Percentiles rank a stretch among this genome's conserved stretches.
Evolutionary conservation across 176 grass and related monocot genomes (phyloP).

Genomic region (sorghum (Sorghum bicolor)): Sorghum_bicolor_NCBIv3 NC_012871.2:57429501-57430000

Average conservation of each 20-base stretch:
- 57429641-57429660: conserved; percentile 13
- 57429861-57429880: conserved; percentile 88
- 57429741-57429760: conserved; percentile 98
- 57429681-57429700: neutral
- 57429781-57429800: conserved; percentile 86
- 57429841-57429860: conserved; percentile 88
- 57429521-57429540: neutral
- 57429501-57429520: neutral
- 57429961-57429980: conserved; percentile 78
- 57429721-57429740: conserved; percentile 99
- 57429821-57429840: conserved; percentile 70
- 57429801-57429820: conserved; percentile 69
- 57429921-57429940: conserved; percentile 92
- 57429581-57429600: conserved; percentile 78
- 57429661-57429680: neutral
- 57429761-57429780: conserved; percentile 93
- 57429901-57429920: conserved; percentile 89
- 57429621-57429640: conserved; percentile 67
- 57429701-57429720: conserved; percentile 32
- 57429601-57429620: conserved; percentile 96
- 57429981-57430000: neutral
- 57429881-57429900: conserved; percentile 87
- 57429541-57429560: neutral
- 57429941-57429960: conserved; percentile 91
- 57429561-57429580: conserved; percentile 48